Evolutionary conservation across 768 basidiomycete genomes (phyloP).

Genomic region (Macrolepiota albuminosa): DNA sequence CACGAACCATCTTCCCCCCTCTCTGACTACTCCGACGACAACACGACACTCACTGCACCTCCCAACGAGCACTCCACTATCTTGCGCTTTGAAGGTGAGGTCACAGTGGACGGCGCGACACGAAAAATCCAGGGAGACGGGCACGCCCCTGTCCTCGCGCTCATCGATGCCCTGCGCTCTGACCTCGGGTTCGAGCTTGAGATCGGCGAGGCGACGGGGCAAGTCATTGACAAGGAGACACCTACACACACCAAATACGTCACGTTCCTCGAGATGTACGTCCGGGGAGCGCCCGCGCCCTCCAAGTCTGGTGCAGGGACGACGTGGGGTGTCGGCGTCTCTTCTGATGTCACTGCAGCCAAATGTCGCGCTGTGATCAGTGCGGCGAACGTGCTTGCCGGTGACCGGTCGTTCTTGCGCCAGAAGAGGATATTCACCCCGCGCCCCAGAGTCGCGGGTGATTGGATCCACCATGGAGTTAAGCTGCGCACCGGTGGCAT

Average conservation of each 20-base stretch:
- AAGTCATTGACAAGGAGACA: slow-evolving; percentile 45
- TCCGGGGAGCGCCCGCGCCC: slow-evolving; percentile 38
- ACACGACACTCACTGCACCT: slow-evolving; percentile 25
- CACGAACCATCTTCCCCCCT: slow-evolving; percentile 32
- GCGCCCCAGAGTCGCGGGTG: slow-evolving; percentile 13
- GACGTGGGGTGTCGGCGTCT: slow-evolving; percentile 73
- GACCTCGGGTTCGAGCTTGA: slow-evolving; percentile 62
- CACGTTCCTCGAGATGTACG: slow-evolving; percentile 72
- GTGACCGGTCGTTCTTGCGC: slow-evolving; percentile 42
- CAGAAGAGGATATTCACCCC: slow-evolving; percentile 23
- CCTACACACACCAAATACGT: slow-evolving; percentile 47
- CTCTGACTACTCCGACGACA: slow-evolving; percentile 45
- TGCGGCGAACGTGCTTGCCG: slow-evolving; percentile 61
- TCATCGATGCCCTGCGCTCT: slow-evolving; percentile 65
- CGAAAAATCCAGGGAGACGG: slow-evolving; percentile 72
- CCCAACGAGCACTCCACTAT: slow-evolving; percentile 12
- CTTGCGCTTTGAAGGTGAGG: slow-evolving; percentile 59
- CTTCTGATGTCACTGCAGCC: slow-evolving; percentile 65
- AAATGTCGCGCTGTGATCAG: slow-evolving; percentile 73
- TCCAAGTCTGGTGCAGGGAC: slow-evolving; percentile 44
- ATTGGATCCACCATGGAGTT: slow-evolving; percentile 19
- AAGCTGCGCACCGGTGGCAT: slow-evolving; percentile 19
- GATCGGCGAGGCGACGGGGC: slow-evolving; percentile 70
- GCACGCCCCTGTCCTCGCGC: slow-evolving; percentile 71
- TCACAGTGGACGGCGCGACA: slow-evolving; percentile 61